These are phyloP conservation scores for Coemansia sp. DNA, from an alignment of 192 early-diverging fungal species.

Conservation along the genomic window DNA sequence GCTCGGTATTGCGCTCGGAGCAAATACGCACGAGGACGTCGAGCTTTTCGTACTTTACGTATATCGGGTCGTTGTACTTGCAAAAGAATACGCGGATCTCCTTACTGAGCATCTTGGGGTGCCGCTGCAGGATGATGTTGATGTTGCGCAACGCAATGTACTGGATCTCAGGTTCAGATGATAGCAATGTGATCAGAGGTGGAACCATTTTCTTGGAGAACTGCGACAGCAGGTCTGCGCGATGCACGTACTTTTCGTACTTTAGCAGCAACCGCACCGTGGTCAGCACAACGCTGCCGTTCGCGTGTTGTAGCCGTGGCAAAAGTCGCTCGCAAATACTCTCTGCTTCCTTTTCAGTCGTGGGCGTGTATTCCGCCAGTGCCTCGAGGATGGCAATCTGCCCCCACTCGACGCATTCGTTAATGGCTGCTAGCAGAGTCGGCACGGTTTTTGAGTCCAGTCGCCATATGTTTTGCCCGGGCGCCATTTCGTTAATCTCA, in stretches of 20 bases:
- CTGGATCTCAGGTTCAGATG: conserved; percentile 91
- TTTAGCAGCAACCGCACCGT: conserved; percentile 73
- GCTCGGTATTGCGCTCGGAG: conserved; percentile 85
- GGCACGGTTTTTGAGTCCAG: conserved; percentile 72
- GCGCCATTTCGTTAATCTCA: conserved; percentile 85
- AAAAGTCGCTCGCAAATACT: conserved; percentile 88
- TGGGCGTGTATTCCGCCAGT: conserved; percentile 75
- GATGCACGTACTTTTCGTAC: conserved; percentile 62
- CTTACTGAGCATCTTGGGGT: conserved; percentile 81
- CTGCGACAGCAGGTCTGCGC: conserved; percentile 71
- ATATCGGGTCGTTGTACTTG: conserved; percentile 98
- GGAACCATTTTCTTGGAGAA: conserved; percentile 92
- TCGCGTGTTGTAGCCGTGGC: conserved; percentile 93
- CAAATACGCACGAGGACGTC: conserved; percentile 91
- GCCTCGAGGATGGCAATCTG: conserved; percentile 94
- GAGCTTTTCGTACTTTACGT: conserved; percentile 96
- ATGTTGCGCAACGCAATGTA: conserved; percentile 98
- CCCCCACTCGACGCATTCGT: conserved; percentile 99
- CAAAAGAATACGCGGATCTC: conserved; percentile 98
- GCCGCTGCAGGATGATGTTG: conserved; percentile 90
- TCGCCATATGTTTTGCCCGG: conserved; percentile 70
- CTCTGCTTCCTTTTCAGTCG: conserved; percentile 80
- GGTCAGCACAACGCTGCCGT: conserved; percentile 92
- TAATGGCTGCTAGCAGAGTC: conserved; percentile 90
- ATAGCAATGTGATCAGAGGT: conserved; percentile 90